Percentiles rank a stretch among this genome's conserved stretches.
Conservation (phyloP, 805 yeast species). For the Candida caryicola region DNA sequence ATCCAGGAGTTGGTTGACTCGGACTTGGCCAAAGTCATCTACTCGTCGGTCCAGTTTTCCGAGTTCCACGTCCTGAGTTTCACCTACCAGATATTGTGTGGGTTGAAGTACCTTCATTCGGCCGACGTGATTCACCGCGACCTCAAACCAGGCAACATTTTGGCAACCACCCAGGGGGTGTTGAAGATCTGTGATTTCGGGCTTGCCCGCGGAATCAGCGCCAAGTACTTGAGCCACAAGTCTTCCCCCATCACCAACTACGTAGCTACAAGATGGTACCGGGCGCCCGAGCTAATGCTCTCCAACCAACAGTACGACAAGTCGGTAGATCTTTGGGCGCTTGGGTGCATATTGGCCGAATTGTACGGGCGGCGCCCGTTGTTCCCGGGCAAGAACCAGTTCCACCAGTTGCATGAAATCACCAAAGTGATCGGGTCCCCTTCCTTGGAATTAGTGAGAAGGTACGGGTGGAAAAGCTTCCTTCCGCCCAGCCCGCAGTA, state of each 20-base stretch:
- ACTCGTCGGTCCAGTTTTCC: conserved; percentile 72
- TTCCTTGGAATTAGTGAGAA: conserved; percentile 38
- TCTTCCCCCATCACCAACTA: conserved; percentile 65
- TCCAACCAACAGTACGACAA: conserved; percentile 59
- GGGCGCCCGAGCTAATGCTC: conserved; percentile 87
- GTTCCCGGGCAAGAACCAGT: conserved; percentile 70
- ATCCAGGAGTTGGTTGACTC: conserved; percentile 82
- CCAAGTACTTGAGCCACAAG: conserved; percentile 27
- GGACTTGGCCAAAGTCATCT: conserved; percentile 79
- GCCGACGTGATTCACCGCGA: conserved; percentile 93
- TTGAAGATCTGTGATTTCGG: conserved; percentile 94
- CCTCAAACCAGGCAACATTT: conserved; percentile 85
- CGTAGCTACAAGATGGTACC: conserved; percentile 93
- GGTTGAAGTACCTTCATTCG: conserved; percentile 83
- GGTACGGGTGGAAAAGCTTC: conserved; percentile 27
- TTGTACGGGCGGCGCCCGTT: conserved; percentile 76
- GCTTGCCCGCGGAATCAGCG: conserved; percentile 71
- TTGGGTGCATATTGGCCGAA: conserved; percentile 88
- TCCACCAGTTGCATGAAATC: conserved; percentile 70
- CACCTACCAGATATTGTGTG: conserved; percentile 79
- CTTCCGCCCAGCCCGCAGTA: conserved; percentile 44
- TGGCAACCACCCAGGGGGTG: conserved; percentile 69
- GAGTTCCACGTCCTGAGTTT: conserved; percentile 78
- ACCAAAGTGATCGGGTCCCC: conserved; percentile 74
- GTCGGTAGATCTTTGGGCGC: conserved; percentile 86